Base-by-base conservation (phyloP, 345 rosid species). In the Ceriops zippeliana region DNA sequence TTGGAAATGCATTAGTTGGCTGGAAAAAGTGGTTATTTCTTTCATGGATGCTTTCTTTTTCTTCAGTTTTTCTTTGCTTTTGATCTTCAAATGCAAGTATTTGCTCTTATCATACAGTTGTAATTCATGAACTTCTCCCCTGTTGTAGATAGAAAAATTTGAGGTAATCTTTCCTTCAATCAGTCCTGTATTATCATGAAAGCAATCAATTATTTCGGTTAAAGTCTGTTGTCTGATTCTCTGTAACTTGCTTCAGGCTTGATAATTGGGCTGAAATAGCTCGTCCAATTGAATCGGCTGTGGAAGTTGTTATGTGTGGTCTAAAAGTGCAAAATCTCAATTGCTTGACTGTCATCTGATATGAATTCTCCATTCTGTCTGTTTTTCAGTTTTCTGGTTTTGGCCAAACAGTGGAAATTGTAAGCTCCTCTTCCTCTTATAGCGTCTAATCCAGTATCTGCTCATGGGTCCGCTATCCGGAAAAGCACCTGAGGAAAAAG, bases 381-480 rank as follows among this genome's bases (percentile, higher is more conserved):
- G 37, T 34, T 34, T 34, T 34, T 5, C 65, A 69, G 72, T 20
- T 31, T 22, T 32, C 46, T 71, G 67, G 62, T n/a, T 61, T 32
- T 28, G n/a, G 35, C 54, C 66, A 35, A 62, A 6, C 42, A 2
- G 42, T 38, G 47, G 47, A 2, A 38, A 38, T 38, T 38, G 47
- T 2, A 38, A 38, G 15, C 16, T 16, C 49, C 0, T 42, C 49
- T 42, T 42, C 47, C 17, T 4, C 49, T 42, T 3, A 15, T 15
- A 11, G 49, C 5, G 1, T 15, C 13, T 17, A 4, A 42, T 13
- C 5, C 19, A 13, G 5, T 13, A 42, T 42, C 16, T 42, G 49
- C 5, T 42, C 49, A 91, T 89, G 98, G 89, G 86, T 78, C 76
- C 96, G 13, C 19, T 74, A 24, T 20, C 70, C n/a, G 86, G 82